A percentile compares a stretch with the other conserved stretches of the same genome.
Conservation (phyloP, 2,329 filamentous ascomycete genomes). For the Ceratocystis cacaofunesta region DNA sequence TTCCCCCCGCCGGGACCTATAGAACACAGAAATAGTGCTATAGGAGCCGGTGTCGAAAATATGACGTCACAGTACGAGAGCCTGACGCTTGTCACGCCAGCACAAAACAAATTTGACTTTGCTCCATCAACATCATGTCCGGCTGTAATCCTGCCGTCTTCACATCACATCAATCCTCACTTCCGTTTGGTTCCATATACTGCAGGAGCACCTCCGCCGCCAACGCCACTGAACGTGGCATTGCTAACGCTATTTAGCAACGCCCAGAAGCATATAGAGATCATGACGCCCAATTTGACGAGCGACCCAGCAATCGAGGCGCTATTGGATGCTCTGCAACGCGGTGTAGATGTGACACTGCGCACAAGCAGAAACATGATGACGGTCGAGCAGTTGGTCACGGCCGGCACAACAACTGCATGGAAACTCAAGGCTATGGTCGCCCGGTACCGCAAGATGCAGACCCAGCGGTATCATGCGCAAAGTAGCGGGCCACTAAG, state of each 20-base stretch:
- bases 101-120: slow-evolving; percentile 42
- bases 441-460: slow-evolving; percentile 33
- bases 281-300: slow-evolving; percentile 69
- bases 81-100: slow-evolving; percentile 9
- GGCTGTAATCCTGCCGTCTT: slow-evolving; percentile 57
- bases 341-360: slow-evolving; percentile 54
- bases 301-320: slow-evolving; percentile 47
- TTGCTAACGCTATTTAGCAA: slow-evolving; percentile 44
- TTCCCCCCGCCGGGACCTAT: neutral
- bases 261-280: slow-evolving; percentile 44
- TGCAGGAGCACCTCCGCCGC: slow-evolving; percentile 34
- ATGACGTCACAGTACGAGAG: slow-evolving; percentile 12
- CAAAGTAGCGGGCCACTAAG: slow-evolving; percentile 15
- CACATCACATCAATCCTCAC: slow-evolving; percentile 53
- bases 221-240: slow-evolving; percentile 53
- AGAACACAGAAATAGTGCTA: neutral
- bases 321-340: slow-evolving; percentile 43
- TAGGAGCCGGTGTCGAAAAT: neutral
- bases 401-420: slow-evolving; percentile 58
- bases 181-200: slow-evolving; percentile 46
- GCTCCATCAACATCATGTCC: slow-evolving; percentile 51
- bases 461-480: slow-evolving; percentile 10
- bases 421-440: slow-evolving; percentile 47
- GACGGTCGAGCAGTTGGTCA: slow-evolving; percentile 67
- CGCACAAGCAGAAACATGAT: slow-evolving; percentile 57